These are phyloP conservation scores for Sporothrix mexicana DNA, from an alignment of 2,329 filamentous ascomycete genomes.

Conservation along the genomic window DNA sequence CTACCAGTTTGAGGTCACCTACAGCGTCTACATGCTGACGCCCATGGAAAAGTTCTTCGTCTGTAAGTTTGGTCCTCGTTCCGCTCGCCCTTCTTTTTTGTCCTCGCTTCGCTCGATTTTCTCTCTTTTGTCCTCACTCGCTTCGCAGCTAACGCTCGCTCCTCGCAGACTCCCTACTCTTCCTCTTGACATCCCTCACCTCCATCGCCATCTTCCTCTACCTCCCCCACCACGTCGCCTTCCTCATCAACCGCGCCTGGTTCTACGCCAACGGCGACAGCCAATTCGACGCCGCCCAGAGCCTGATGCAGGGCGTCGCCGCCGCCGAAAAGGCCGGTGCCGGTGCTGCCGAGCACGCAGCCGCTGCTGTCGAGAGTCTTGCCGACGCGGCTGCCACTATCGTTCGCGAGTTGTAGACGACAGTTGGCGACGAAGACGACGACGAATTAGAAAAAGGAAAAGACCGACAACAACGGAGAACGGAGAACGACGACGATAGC, in stretches of 20 bases:
- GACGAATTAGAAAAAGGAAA: no score
- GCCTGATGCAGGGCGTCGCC: slow-evolving; percentile 46
- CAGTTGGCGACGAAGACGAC: neutral
- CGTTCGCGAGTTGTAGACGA: slow-evolving; percentile 48
- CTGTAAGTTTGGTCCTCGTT: slow-evolving; percentile 61
- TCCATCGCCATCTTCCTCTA: slow-evolving; percentile 88
- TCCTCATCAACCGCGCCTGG: slow-evolving; percentile 83
- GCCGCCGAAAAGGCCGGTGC: slow-evolving; percentile 48
- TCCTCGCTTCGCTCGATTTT: slow-evolving; percentile 2
- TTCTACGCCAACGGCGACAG: slow-evolving; percentile 93
- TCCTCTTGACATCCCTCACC: slow-evolving; percentile 86
- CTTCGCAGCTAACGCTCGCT: neutral
- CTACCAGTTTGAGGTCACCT: slow-evolving; percentile 98
- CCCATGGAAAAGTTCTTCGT: slow-evolving; percentile 96
- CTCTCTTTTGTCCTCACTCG: neutral
- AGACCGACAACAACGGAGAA: neutral
- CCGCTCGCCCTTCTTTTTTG: neutral
- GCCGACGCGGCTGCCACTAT: slow-evolving; percentile 40
- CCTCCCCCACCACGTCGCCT: slow-evolving; percentile 86
- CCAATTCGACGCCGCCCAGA: slow-evolving; percentile 48
- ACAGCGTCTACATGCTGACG: slow-evolving; percentile 96
- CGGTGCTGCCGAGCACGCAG: slow-evolving; percentile 47
- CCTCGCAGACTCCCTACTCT: slow-evolving; percentile 81
- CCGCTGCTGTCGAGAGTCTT: slow-evolving; percentile 42
- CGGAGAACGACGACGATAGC: neutral